Percentiles rank a stretch among this genome's conserved stretches.
Conservation (phyloP, 345 rosid genomes). For the Mallotus nudiflorus region DNA sequence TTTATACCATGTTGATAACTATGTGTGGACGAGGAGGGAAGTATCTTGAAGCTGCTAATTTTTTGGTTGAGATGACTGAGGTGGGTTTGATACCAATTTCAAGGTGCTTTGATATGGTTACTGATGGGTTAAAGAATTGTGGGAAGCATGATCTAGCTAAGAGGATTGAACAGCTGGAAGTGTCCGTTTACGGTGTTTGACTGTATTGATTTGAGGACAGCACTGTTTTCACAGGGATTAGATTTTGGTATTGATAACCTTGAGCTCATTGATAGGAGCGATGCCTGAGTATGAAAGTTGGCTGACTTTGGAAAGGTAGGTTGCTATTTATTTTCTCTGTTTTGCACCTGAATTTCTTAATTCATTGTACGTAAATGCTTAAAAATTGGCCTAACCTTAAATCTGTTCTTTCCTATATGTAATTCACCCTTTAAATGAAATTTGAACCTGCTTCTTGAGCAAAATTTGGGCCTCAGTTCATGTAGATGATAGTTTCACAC, state of each 20-base stretch:
- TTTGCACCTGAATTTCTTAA: neutral
- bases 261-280: neutral
- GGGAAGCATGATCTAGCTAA: conserved; percentile 89
- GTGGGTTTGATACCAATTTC: conserved; percentile 78
- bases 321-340: neutral
- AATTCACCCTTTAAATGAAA: neutral
- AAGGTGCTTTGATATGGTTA: conserved; percentile 86
- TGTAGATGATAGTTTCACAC: neutral
- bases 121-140: conserved; percentile 80
- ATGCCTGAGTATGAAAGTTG: neutral
- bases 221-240: neutral
- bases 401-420: neutral
- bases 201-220: neutral
- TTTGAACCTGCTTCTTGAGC: neutral
- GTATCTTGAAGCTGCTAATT: conserved; percentile 76
- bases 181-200: conserved; percentile 55
- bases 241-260: neutral
- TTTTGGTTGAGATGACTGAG: conserved; percentile 88
- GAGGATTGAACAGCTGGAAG: conserved; percentile 73
- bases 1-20: conserved; percentile 86
- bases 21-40: conserved; percentile 92
- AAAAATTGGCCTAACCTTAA: neutral
- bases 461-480: neutral
- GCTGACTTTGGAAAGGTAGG: neutral
- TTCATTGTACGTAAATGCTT: conserved; percentile 1